Conservation (phyloP, 176 grass and related monocot species). For the Musa acuminata region DNA sequence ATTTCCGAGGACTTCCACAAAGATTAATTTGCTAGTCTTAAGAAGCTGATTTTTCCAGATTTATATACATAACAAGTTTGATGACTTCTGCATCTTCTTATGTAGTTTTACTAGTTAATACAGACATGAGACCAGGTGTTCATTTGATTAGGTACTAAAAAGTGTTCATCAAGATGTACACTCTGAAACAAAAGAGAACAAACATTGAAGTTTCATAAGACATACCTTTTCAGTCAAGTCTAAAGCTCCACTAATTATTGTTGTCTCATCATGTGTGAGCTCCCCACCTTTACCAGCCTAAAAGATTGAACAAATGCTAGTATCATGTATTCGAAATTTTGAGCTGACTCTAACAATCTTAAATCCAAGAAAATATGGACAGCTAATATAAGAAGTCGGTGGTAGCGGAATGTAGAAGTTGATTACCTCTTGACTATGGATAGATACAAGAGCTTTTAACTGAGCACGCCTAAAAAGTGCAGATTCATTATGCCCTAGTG, state of each 20-base stretch:
- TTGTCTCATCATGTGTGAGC: conserved; percentile 98
- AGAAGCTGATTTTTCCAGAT: too few species aligned
- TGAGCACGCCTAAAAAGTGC: conserved; percentile 98
- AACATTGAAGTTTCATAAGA: not conserved
- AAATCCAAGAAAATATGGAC: not conserved
- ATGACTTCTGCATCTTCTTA: not conserved
- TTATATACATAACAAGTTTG: not conserved
- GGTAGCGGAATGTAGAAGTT: not conserved
- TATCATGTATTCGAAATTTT: not conserved
- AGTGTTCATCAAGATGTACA: not conserved
- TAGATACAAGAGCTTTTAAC: conserved; percentile 89
- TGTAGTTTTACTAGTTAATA: not conserved
- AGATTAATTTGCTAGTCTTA: too few species aligned
- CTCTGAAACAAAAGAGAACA: not conserved
- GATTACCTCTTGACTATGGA: conserved; percentile 93
- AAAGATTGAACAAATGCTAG: conserved; percentile 1
- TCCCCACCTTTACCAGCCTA: conserved; percentile 99
- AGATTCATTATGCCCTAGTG: conserved; percentile 98
- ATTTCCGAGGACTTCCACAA: too few species aligned
- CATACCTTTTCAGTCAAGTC: conserved; percentile 97
- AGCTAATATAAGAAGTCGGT: not conserved
- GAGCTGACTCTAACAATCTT: not conserved
- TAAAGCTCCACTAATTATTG: conserved; percentile 96
- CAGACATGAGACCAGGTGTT: not conserved
- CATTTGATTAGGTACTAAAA: not conserved